Evolutionary conservation across 202 grass and related monocot genomes (phyloP).

Genomic region (Zoysia matrella): DNA sequence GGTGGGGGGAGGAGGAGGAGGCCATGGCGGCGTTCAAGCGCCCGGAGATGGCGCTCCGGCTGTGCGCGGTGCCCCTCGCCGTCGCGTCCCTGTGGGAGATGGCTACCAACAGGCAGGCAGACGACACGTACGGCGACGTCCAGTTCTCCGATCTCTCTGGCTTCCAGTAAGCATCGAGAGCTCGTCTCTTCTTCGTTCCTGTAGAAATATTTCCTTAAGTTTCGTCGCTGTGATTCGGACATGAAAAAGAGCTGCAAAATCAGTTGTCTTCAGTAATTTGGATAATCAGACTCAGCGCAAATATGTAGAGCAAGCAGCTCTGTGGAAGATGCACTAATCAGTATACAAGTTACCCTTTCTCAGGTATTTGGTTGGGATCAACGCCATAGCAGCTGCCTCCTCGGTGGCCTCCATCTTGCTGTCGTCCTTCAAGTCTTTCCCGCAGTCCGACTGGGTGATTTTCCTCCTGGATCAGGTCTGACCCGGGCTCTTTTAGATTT

Average conservation of each 20-base stretch:
- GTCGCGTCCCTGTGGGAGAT: conserved; percentile 69
- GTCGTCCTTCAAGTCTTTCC: conserved; percentile 37
- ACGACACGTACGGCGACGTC: conserved; percentile 77
- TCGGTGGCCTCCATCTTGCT: conserved; percentile 54
- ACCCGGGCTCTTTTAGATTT: not conserved
- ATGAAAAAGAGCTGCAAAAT: not conserved
- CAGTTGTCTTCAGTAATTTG: not conserved
- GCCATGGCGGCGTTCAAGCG: conserved; percentile 34
- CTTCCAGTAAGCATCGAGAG: conserved; percentile 56
- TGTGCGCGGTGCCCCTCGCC: conserved; percentile 64
- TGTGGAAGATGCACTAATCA: not conserved
- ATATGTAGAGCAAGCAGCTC: too few relatives aligned
- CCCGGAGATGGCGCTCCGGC: conserved; percentile 63
- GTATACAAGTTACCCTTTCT: not conserved
- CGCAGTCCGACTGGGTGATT: conserved; percentile 57
- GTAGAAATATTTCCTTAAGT: not conserved
- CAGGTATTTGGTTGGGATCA: conserved; percentile 80
- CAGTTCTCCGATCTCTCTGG: conserved; percentile 67
- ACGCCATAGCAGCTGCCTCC: conserved; percentile 65
- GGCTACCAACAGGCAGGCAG: conserved; percentile 67
- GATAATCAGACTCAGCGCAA: not conserved
- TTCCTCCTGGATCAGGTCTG: conserved; percentile 77
- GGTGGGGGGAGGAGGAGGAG: not conserved
- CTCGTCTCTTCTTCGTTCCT: not conserved
- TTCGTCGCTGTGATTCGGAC: not conserved